phyloP scores from a whole-genome alignment of 371 early-diverging fungal species.

The Mucor racemosus region DNA sequence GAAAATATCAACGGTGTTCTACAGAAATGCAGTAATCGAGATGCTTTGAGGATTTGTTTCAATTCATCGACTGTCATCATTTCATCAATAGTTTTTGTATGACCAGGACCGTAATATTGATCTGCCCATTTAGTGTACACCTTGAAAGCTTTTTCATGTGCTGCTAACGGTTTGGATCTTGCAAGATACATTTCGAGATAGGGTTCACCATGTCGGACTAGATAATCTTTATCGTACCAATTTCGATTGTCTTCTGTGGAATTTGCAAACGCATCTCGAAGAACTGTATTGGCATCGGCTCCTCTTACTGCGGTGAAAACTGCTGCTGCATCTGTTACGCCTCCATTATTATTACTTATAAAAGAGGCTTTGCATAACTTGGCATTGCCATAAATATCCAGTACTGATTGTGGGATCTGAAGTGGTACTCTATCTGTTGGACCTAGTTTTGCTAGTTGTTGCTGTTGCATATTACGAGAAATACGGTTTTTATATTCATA shows the following conservation, averaged over 20 bases:
- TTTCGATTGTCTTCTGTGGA: conserved; percentile 33
- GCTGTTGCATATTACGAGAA: not conserved
- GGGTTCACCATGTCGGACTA: conserved; percentile 62
- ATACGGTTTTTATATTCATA: conserved; percentile 18
- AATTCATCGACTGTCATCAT: conserved; percentile 62
- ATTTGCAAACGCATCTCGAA: conserved; percentile 56
- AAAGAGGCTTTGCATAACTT: conserved; percentile 15
- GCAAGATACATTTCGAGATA: conserved; percentile 60
- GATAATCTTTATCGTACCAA: conserved; percentile 51
- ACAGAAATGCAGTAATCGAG: conserved; percentile 68
- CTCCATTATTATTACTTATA: not conserved
- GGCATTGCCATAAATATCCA: conserved; percentile 28
- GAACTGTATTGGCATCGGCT: conserved; percentile 56
- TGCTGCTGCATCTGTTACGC: conserved; percentile 1
- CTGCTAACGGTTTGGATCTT: conserved; percentile 60
- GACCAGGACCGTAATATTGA: conserved; percentile 46
- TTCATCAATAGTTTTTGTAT: conserved; percentile 38
- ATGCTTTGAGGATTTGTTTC: conserved; percentile 63
- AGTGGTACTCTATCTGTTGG: not conserved
- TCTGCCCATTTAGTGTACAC: conserved; percentile 73
- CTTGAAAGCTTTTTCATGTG: conserved; percentile 67
- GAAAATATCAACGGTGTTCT: conserved; percentile 68
- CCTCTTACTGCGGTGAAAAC: conserved; percentile 33
- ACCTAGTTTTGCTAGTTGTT: not conserved
- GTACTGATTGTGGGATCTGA: conserved; percentile 5